A percentile compares a stretch with the other conserved stretches of the same genome.
Evolutionary conservation across 306 rosid genomes (phyloP).

Genomic region (Arachis stenosperma): DNA sequence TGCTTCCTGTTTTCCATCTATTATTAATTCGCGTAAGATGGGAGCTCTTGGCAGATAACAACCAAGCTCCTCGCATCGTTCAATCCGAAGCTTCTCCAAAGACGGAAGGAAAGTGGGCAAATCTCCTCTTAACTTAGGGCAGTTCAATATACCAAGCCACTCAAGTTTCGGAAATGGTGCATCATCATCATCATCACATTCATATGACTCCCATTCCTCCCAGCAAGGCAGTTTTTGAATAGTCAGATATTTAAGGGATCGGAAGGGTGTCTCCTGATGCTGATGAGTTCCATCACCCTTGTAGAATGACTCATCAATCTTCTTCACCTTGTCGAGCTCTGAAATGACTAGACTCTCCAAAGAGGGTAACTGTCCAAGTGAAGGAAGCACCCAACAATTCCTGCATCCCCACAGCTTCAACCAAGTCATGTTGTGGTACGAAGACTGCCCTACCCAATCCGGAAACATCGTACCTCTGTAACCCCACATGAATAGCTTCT

Average conservation of each 20-base stretch:
- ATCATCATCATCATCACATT: neutral
- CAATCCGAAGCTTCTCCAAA: neutral
- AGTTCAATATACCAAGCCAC: neutral
- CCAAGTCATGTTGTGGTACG: neutral
- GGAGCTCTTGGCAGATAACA: neutral
- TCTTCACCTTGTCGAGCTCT: neutral
- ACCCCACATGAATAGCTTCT: neutral
- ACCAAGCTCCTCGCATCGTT: neutral
- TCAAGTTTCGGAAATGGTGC: neutral
- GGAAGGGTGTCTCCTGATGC: neutral
- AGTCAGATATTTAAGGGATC: neutral
- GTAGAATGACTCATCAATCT: neutral
- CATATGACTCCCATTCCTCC: neutral
- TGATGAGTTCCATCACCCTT: neutral
- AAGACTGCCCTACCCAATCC: neutral
- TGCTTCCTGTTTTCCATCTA: neutral
- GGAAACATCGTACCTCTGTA: neutral
- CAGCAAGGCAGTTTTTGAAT: too few species aligned
- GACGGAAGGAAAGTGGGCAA: neutral
- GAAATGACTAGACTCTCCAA: neutral
- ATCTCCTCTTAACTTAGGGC: neutral
- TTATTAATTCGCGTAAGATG: neutral
- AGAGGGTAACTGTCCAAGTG: conserved; percentile 3
- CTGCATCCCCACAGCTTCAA: neutral
- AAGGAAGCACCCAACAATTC: neutral